phyloP scores from a whole-genome alignment of 495 filamentous ascomycete genomes.

The Podospora australis region DNA sequence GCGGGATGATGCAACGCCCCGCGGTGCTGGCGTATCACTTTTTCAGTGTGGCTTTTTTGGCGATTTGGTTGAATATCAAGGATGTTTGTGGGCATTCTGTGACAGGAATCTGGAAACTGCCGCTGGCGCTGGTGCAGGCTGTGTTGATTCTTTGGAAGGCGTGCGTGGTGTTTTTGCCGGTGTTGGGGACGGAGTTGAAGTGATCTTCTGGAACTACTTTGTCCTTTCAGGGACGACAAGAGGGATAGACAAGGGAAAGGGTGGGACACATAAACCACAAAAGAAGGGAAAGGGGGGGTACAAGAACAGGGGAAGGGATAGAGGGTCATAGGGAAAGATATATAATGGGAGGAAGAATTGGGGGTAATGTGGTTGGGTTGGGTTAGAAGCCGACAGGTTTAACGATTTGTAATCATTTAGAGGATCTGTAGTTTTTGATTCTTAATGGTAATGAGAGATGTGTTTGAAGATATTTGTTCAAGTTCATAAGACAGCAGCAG shows the following conservation, averaged over 20 bases:
- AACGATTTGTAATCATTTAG: neutral
- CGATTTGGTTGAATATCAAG: slow-evolving; percentile 69
- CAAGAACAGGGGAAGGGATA: neutral
- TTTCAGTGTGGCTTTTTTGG: slow-evolving; percentile 83
- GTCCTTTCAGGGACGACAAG: no score
- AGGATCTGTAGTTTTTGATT: no score
- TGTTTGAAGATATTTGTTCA: no score
- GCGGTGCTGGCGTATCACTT: slow-evolving; percentile 83
- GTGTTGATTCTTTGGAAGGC: slow-evolving; percentile 77
- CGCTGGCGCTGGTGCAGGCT: slow-evolving; percentile 53
- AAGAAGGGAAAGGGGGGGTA: neutral
- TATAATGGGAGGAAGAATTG: neutral
- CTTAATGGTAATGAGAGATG: no score
- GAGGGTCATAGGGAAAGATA: neutral
- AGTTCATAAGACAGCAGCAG: no score
- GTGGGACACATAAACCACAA: no score
- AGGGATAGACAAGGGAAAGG: no score
- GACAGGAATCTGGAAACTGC: slow-evolving; percentile 51
- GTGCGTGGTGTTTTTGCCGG: slow-evolving; percentile 82
- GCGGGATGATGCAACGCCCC: slow-evolving; percentile 73
- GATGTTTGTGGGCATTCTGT: slow-evolving; percentile 32
- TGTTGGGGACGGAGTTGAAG: slow-evolving; percentile 56
- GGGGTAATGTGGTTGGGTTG: neutral
- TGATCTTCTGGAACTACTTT: no score
- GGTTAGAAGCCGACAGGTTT: neutral